Base-by-base conservation (phyloP, 371 early-diverging fungal species). In the Mucor velutinosus region DNA sequence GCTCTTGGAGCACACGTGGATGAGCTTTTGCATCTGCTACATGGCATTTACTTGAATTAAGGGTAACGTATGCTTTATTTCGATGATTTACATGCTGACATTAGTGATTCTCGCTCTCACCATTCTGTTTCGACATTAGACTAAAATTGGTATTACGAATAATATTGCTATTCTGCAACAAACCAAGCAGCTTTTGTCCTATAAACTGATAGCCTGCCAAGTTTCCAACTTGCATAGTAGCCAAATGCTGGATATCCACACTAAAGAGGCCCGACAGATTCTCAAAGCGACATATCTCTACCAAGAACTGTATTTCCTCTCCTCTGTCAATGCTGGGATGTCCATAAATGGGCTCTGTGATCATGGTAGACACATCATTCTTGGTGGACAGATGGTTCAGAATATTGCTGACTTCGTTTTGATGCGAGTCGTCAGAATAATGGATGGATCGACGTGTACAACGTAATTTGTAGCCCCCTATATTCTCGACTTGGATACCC, bases 201-300 rank as follows among this genome's bases (percentile, higher is more conserved):
- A 97, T 70, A 67, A 89, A 89, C 81, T 94, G 94, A 86, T 95
- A 97, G 0, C 87, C 86, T 93, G 95, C 94, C 45, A 90, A 85
- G 72, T 94, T 93, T 57, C 95, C 97, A 64, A 90, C 35, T 1
- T 58, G 47, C 5, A 10, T 25, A 51, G 25, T 25, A 51, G 51
- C 51, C 11, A 60, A n/a, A 60, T 29, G 30, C 21, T 93, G 90
- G 69, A 97, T 86, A 70, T 94, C 93, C 25, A 96, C 93, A 62
- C 94, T 91, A 74, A 92, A 94, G 10, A 96, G 85, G 19, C 92
- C 93, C 30, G 84, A 87, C 60, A 96, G 71, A 74, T 95, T 94
- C 76, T 93, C 91, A 78, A 96, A 90, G 58, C 88, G 88, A 79
- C 95, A 94, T 37, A 97, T 73, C 77, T 96, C 95, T 14, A 97